Percentiles rank a stretch among this genome's conserved stretches.
Conservation (phyloP, 2,329 filamentous ascomycete species). For the Uncinocarpus reesii region DNA sequence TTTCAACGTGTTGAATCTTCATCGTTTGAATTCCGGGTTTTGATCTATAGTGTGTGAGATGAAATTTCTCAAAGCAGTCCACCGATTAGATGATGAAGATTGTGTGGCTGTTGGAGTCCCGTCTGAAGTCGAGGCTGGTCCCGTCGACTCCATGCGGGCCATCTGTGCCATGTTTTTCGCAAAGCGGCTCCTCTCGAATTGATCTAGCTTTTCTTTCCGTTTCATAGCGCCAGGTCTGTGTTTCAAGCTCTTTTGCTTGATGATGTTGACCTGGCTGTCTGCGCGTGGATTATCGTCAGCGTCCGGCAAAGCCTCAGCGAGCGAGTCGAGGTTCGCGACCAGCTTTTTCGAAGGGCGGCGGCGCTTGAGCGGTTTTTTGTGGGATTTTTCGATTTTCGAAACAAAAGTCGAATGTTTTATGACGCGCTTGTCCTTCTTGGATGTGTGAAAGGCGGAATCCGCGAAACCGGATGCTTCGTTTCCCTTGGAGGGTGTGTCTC, state of each 20-base stretch:
- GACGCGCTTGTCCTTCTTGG: slow-evolving; percentile 71
- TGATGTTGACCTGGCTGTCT: slow-evolving; percentile 52
- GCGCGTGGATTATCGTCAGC: slow-evolving; percentile 39
- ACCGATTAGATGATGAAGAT: slow-evolving; percentile 45
- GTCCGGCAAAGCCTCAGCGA: slow-evolving; percentile 71
- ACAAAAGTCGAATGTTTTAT: slow-evolving; percentile 76
- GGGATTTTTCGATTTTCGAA: slow-evolving; percentile 59
- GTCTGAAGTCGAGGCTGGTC: slow-evolving; percentile 12
- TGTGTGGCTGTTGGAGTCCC: slow-evolving; percentile 3
- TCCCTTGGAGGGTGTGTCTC: slow-evolving; percentile 16
- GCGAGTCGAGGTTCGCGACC: slow-evolving; percentile 59
- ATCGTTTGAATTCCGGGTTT: slow-evolving; percentile 59
- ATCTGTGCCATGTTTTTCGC: slow-evolving; percentile 71
- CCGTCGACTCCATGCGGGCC: slow-evolving; percentile 32
- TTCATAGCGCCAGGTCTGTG: slow-evolving; percentile 70
- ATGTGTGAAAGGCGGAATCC: slow-evolving; percentile 49
- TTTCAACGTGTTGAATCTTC: too few relatives aligned
- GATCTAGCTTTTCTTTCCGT: slow-evolving; percentile 69
- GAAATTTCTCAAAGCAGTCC: slow-evolving; percentile 72
- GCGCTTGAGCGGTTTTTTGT: slow-evolving; percentile 49
- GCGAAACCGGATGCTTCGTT: slow-evolving; percentile 18
- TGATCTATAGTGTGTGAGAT: slow-evolving; percentile 84
- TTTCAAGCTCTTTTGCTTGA: slow-evolving; percentile 64
- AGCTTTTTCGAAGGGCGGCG: slow-evolving; percentile 68
- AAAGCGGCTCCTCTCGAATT: slow-evolving; percentile 73